phyloP scores from a whole-genome alignment of 169 alveolate species.

The Theileria annulata region DNA sequence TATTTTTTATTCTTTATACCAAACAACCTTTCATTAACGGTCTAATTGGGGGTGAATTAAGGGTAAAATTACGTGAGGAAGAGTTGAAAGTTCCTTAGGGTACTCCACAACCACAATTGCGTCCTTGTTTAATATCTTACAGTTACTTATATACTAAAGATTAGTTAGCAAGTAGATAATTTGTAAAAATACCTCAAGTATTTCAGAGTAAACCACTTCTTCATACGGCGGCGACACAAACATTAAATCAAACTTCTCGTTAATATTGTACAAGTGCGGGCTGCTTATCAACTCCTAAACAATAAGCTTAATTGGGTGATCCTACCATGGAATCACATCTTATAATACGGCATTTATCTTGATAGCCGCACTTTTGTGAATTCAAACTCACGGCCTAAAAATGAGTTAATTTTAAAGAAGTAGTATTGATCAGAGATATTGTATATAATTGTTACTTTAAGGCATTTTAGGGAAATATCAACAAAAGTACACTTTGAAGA shows the following conservation, averaged over 20 bases:
- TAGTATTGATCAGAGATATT: neutral
- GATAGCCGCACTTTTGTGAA: slow-evolving; percentile 52
- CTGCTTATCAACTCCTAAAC: slow-evolving; percentile 51
- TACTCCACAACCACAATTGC: slow-evolving; percentile 77
- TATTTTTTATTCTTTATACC: slow-evolving; percentile 78
- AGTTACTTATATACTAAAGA: slow-evolving; percentile 58
- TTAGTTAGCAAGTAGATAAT: neutral
- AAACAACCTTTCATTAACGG: slow-evolving; percentile 62
- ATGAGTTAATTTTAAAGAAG: neutral
- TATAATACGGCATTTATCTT: slow-evolving; percentile 66
- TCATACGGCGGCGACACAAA: slow-evolving; percentile 82
- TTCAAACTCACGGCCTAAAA: slow-evolving; percentile 60
- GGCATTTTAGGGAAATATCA: slow-evolving; percentile 74
- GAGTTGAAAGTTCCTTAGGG: slow-evolving; percentile 70
- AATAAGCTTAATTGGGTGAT: neutral
- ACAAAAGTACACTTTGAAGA: slow-evolving; percentile 75
- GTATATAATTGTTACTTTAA: slow-evolving; percentile 42
- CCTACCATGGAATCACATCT: slow-evolving; percentile 78
- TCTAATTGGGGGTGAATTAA: slow-evolving; percentile 10
- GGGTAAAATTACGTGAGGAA: slow-evolving; percentile 70
- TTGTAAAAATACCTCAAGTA: slow-evolving; percentile 54
- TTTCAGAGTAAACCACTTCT: slow-evolving; percentile 71
- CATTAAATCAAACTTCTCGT: slow-evolving; percentile 68
- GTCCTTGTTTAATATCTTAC: slow-evolving; percentile 68
- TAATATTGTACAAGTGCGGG: slow-evolving; percentile 69